Base-by-base conservation (phyloP, 495 filamentous ascomycete genomes). In the Aspergillus olivimuriae region DNA sequence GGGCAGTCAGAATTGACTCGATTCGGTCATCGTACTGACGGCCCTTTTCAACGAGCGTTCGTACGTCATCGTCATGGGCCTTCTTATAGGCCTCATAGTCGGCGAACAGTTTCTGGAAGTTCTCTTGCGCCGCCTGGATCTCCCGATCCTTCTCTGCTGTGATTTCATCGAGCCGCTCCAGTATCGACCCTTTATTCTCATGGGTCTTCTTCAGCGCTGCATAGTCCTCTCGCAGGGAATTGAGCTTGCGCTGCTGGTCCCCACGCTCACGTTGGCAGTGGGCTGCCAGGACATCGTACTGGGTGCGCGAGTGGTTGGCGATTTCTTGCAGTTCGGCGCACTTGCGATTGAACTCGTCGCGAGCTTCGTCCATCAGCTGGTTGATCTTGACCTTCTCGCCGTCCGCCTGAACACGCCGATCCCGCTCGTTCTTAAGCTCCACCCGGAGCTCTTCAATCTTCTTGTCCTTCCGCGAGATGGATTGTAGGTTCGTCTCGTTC, bases 401-500 rank as follows among this genome's bases (percentile, higher is more conserved):
- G 58, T 94, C 87, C 15, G 81, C 78, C 18, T 75, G 74, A 28
- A 72, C 62, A 19, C 86, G 75, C 43, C 78, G 76, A 39, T 72
- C 68, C 47, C 74, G 76, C 67, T 94, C 88, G 9, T 66, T 58
- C 9, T 87, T 80, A 5, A 87, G 64, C 35, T 86, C 74, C 1
- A 67, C 68, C 46, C 83, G 81, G 34, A 89, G 57, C 42, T 84
- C 80, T 47, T 88, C 84, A 3, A 94, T 77, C 58, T 89, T 88
- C 5, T 85, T 78, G 50, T 92, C 87, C 51, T 87, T 89, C 32
- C 84, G 77, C 34, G 80, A 75, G 4, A 92, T 73, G 1, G 85
- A 76, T 15, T 77, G 76, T 48, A 85, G 82, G 47, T 85, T 84
- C 17, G 80, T 81, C 43, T 92, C 87, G 41, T 89, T 70, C 53